These are phyloP conservation scores for Moesziomyces parantarcticus DNA, from an alignment of 1,284 basidiomycete species.

Conservation along the genomic window DNA sequence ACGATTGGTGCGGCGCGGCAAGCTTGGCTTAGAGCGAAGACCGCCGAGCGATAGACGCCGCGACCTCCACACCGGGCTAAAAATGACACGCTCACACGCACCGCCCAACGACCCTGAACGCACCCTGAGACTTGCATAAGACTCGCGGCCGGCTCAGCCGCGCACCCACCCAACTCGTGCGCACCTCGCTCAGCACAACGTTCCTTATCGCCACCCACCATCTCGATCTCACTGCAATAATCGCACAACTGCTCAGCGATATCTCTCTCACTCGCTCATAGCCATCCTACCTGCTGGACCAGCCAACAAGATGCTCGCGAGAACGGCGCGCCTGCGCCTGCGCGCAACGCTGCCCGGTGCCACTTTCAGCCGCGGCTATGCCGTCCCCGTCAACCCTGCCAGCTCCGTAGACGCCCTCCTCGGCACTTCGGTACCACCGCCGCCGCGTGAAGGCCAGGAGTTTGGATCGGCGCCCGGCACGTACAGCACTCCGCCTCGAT, in stretches of 20 bases:
- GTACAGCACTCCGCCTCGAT: slow-evolving; percentile 19
- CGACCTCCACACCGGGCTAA: slow-evolving; percentile 25
- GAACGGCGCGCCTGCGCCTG: slow-evolving; percentile 21
- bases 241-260: neutral
- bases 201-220: neutral
- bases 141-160: slow-evolving; percentile 1
- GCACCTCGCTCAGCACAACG: neutral
- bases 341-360: slow-evolving; percentile 4
- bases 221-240: neutral
- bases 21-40: too few relatives aligned
- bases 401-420: slow-evolving; percentile 59
- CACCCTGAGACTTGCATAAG: slow-evolving; percentile 16
- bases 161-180: neutral
- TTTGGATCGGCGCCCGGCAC: slow-evolving; percentile 15
- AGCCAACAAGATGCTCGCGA: slow-evolving; percentile 20
- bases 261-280: neutral
- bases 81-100: neutral
- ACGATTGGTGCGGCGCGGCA: too few relatives aligned
- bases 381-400: slow-evolving; percentile 55
- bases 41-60: slow-evolving; percentile 21
- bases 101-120: neutral
- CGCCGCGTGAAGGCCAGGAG: slow-evolving; percentile 37
- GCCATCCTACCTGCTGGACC: neutral
- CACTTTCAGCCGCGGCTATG: slow-evolving; percentile 15
- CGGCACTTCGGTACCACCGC: slow-evolving; percentile 52